phyloP scores from a whole-genome alignment of 2,329 filamentous ascomycete species.

The Ceratocystis huliohia region DNA sequence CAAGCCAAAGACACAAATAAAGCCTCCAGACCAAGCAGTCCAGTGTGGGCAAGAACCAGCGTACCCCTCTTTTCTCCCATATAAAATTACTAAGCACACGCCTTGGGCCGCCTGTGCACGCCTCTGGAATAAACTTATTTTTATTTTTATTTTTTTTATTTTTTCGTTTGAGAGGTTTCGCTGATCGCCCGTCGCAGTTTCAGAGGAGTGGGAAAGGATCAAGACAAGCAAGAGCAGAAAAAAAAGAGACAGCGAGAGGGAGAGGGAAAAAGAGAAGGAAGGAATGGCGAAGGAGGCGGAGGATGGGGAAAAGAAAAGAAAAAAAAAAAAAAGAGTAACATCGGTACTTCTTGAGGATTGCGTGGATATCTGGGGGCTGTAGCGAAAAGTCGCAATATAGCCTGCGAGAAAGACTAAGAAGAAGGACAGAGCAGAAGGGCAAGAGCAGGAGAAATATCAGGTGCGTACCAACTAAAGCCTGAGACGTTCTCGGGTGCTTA shows the following conservation, averaged over 20 bases:
- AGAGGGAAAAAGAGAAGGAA: background rate
- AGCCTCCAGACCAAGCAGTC: background rate
- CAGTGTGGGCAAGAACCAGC: background rate
- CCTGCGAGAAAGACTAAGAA: background rate
- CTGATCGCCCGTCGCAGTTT: slow-evolving; percentile 2
- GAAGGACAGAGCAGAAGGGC: background rate
- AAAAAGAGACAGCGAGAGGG: background rate
- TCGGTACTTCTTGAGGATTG: background rate
- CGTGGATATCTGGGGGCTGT: background rate
- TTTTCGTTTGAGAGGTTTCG: background rate
- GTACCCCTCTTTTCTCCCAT: background rate
- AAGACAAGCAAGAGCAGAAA: background rate
- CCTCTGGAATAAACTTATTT: background rate
- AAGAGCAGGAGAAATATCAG: background rate
- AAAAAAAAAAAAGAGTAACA: background rate
- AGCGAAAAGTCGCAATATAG: background rate
- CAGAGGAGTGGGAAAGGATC: slow-evolving; percentile 6
- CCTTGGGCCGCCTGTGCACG: background rate
- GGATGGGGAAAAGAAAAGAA: background rate
- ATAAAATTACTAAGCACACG: background rate
- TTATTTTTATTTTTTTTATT: background rate
- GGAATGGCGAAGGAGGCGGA: background rate
- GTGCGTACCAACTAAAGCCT: background rate
- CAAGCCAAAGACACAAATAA: background rate
- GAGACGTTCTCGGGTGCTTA: slow-evolving; percentile 8